phyloP scores from a whole-genome alignment of 2,329 filamentous ascomycete genomes.

The Exophiala spinifera region DNA sequence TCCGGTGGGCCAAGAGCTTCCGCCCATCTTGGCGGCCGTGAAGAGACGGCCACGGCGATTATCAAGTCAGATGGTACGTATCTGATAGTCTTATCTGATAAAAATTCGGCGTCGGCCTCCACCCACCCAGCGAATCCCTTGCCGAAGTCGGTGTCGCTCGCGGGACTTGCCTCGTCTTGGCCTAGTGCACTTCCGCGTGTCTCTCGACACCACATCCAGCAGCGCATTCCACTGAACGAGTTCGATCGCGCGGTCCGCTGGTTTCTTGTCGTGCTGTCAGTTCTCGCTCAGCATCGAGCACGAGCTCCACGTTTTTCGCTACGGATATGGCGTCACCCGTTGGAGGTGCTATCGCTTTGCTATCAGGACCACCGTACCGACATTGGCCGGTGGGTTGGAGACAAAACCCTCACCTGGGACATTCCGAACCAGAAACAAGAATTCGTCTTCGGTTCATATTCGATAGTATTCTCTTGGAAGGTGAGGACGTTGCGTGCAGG shows the following conservation, averaged over 20 bases:
- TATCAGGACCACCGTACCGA: background rate
- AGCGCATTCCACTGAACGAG: background rate
- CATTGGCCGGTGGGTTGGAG: too few species aligned
- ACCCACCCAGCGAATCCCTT: too few species aligned
- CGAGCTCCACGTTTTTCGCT: background rate
- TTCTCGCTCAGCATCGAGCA: background rate
- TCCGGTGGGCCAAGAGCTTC: too few species aligned
- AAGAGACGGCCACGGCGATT: too few species aligned
- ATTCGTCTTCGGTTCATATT: background rate
- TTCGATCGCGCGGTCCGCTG: constrained; percentile 2
- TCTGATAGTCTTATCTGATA: too few species aligned
- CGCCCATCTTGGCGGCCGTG: too few species aligned
- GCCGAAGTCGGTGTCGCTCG: too few species aligned
- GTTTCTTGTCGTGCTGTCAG: background rate
- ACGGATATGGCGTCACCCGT: background rate
- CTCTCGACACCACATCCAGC: background rate
- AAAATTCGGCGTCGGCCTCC: too few species aligned
- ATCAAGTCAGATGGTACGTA: too few species aligned
- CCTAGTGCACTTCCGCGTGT: too few species aligned
- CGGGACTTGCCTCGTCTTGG: too few species aligned
- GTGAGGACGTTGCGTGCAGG: background rate
- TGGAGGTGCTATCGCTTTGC: background rate
- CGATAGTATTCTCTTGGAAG: constrained; percentile 12
- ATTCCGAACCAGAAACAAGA: background rate
- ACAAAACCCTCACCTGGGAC: background rate